Conservation (phyloP, 2,329 filamentous ascomycete species). For the Grosmannia penicillata region DNA sequence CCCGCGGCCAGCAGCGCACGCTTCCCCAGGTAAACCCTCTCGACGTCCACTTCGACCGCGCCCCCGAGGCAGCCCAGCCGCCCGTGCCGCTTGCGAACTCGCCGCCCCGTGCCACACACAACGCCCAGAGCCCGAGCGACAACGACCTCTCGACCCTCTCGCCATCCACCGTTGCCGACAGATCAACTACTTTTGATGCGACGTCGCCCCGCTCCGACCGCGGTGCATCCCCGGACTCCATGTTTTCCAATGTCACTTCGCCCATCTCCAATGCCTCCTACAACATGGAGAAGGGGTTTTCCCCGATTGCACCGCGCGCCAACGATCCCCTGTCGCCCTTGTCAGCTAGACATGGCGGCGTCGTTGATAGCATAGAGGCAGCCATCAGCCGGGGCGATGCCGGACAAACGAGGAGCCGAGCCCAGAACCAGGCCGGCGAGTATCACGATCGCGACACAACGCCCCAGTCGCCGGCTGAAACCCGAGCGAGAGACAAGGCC, state of each 20-base stretch:
- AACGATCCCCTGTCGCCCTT: too few relatives aligned
- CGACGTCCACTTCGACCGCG: conserved; percentile 28
- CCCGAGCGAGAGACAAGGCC: conserved; percentile 5
- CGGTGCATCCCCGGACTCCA: not conserved
- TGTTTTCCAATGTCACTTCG: not conserved
- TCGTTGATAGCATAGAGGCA: too few relatives aligned
- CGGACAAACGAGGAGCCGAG: not conserved
- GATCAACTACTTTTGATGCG: not conserved
- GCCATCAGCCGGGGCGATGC: too few relatives aligned
- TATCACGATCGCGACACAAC: not conserved
- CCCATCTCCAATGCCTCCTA: too few relatives aligned
- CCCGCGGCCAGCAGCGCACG: conserved; percentile 20
- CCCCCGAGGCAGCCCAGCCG: not conserved
- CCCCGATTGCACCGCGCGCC: not conserved
- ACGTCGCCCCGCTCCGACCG: not conserved
- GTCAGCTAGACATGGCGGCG: too few relatives aligned
- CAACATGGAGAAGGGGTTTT: too few relatives aligned
- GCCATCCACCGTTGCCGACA: conserved; percentile 1
- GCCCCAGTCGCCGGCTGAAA: not conserved
- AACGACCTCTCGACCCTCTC: conserved; percentile 7
- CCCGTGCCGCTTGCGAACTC: conserved; percentile 4
- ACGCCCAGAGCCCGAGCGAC: conserved; percentile 1
- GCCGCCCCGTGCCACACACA: not conserved
- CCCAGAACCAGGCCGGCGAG: not conserved
- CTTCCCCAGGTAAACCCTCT: conserved; percentile 32